A percentile compares a stretch with the other conserved stretches of the same genome.
phyloP scores from a whole-genome alignment of 2,329 filamentous ascomycete species.

The Beauveria sp. region DNA sequence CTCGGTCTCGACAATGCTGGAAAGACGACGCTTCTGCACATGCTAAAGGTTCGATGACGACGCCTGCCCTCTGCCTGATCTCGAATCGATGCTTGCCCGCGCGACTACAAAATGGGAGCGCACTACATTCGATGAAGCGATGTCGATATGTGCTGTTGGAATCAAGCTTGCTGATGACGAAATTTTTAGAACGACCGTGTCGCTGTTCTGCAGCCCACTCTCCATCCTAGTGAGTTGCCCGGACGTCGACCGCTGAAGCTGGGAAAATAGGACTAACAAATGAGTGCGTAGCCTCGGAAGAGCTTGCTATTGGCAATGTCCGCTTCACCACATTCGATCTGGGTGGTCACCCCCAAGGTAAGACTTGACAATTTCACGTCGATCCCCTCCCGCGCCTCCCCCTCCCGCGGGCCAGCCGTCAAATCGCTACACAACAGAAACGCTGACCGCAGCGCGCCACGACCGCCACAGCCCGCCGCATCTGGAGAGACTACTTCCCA shows the following conservation, averaged over 20 bases:
- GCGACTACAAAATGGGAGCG: background rate
- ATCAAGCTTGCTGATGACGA: conserved; percentile 19
- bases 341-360: conserved; percentile 87
- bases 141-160: background rate
- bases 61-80: background rate
- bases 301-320: conserved; percentile 86
- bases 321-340: conserved; percentile 93
- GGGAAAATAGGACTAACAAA: background rate
- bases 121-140: background rate
- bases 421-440: background rate
- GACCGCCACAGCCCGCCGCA: conserved; percentile 60
- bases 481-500: conserved; percentile 97
- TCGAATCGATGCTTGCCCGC: background rate
- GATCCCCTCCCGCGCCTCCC: background rate
- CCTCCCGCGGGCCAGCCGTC: background rate
- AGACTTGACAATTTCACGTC: conserved; percentile 16
- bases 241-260: background rate
- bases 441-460: background rate
- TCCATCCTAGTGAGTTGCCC: conserved; percentile 70
- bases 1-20: conserved; percentile 90
- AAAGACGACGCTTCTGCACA: conserved; percentile 89
- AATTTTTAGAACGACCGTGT: conserved; percentile 75
- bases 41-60: conserved; percentile 71
- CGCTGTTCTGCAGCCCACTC: conserved; percentile 80
- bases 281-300: conserved; percentile 62